Percentiles rank a stretch among this genome's conserved stretches.
Evolutionary conservation across 148 eudicot genomes (phyloP).

Genomic region (Camellia lanceoleosa): DNA sequence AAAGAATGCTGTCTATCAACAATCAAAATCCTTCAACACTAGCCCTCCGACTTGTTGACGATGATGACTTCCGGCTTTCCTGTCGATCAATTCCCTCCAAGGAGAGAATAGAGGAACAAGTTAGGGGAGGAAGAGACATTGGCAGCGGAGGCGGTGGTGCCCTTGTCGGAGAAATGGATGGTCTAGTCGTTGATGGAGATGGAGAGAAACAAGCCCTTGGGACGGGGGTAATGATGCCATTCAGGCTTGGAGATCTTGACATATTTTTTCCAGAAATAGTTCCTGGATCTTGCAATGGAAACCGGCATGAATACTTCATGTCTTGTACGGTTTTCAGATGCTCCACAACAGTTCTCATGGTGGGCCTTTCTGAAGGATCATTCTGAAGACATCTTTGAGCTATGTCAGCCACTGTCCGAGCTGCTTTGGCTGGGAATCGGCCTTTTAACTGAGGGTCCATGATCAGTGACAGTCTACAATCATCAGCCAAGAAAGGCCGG

Average conservation of each 20-base stretch:
- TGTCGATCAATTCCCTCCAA: conserved; percentile 48
- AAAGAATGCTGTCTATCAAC: conserved; percentile 42
- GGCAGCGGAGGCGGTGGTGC: conserved; percentile 25
- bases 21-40: conserved; percentile 84
- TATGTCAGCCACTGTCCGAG: conserved; percentile 72
- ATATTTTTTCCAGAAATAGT: conserved; percentile 53
- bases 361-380: conserved; percentile 93
- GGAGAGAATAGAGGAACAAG: conserved; percentile 48
- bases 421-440: conserved; percentile 75
- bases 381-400: conserved; percentile 84
- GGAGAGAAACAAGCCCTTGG: conserved; percentile 49
- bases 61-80: conserved; percentile 51
- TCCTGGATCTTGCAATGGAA: conserved; percentile 85
- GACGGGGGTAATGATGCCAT: conserved; percentile 42
- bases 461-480: conserved; percentile 68
- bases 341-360: conserved; percentile 74
- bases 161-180: conserved; percentile 41
- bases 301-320: conserved; percentile 64
- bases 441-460: conserved; percentile 93
- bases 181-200: conserved; percentile 41
- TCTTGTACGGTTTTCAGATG: conserved; percentile 72
- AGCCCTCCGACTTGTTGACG: conserved; percentile 47
- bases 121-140: conserved; percentile 45
- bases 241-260: conserved; percentile 73
- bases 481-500: conserved; percentile 79